These are phyloP conservation scores for Macrophomina pseudophaseolina DNA, from an alignment of 2,329 filamentous ascomycete genomes.

Conservation along the genomic window DNA sequence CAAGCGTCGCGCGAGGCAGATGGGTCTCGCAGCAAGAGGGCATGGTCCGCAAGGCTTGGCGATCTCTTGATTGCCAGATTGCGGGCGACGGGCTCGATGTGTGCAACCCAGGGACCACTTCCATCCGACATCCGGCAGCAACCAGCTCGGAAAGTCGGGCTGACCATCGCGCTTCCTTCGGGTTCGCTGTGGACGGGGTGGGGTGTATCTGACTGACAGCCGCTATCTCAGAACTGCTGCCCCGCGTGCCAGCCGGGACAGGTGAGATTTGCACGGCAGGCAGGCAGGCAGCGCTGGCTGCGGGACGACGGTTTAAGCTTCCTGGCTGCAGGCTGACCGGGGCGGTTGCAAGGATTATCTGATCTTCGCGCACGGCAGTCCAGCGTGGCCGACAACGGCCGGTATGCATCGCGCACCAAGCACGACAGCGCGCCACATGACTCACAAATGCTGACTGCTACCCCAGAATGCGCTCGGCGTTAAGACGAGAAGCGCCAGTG, in stretches of 20 bases:
- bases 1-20: background rate
- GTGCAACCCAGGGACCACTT: background rate
- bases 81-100: background rate
- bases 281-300: background rate
- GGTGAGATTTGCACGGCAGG: background rate
- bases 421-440: slow-evolving; percentile 21
- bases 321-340: slow-evolving; percentile 9
- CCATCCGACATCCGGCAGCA: background rate
- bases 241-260: background rate
- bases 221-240: background rate
- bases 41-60: background rate
- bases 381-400: slow-evolving; percentile 12
- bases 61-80: slow-evolving; percentile 3
- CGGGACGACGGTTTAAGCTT: slow-evolving; percentile 23
- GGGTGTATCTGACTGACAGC: background rate
- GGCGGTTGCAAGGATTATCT: background rate
- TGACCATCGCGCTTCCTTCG: background rate
- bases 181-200: background rate
- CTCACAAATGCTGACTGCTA: slow-evolving; percentile 16
- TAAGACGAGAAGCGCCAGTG: background rate
- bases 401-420: slow-evolving; percentile 12
- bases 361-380: slow-evolving; percentile 1
- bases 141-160: background rate
- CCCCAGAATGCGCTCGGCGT: slow-evolving; percentile 9
- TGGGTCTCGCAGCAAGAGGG: background rate